A percentile compares a stretch with the other conserved stretches of the same genome.
Conservation (phyloP, 2,329 filamentous ascomycete species). For the Xylariaceae sp. region DNA sequence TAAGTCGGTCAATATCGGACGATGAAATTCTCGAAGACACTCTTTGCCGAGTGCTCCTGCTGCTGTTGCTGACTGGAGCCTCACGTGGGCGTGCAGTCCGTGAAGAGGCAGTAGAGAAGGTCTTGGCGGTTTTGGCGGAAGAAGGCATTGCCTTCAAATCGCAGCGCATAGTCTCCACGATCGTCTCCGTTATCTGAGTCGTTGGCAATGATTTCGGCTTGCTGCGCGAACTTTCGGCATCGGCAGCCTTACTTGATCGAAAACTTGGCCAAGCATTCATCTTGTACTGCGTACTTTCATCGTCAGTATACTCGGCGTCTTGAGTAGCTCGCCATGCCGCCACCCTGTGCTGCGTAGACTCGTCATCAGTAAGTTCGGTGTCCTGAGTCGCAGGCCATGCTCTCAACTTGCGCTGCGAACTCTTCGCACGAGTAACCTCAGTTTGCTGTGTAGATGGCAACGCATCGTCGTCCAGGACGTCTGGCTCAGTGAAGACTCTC, state of each 20-base stretch:
- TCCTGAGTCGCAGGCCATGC: slow-evolving; percentile 1
- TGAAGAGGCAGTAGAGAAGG: slow-evolving; percentile 24
- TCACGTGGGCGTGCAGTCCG: slow-evolving; percentile 26
- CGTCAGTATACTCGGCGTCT: neutral
- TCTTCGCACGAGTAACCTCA: slow-evolving; percentile 33
- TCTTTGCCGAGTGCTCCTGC: slow-evolving; percentile 7
- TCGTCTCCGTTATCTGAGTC: slow-evolving; percentile 19
- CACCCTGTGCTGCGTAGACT: neutral
- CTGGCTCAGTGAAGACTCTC: slow-evolving; percentile 33
- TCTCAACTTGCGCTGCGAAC: slow-evolving; percentile 23
- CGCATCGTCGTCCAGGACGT: slow-evolving; percentile 13
- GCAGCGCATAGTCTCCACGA: slow-evolving; percentile 26
- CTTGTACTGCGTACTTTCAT: neutral
- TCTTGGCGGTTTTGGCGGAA: slow-evolving; percentile 17
- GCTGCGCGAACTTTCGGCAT: too few species aligned
- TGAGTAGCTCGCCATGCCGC: neutral
- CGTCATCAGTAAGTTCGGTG: neutral
- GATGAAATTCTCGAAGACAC: slow-evolving; percentile 9
- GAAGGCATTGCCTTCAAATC: slow-evolving; percentile 18
- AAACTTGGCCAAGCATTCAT: too few species aligned
- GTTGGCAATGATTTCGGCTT: too few species aligned
- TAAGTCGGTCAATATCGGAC: slow-evolving; percentile 4
- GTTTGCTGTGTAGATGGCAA: slow-evolving; percentile 28
- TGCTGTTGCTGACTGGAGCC: slow-evolving; percentile 16
- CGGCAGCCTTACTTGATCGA: too few species aligned